Percentiles rank a stretch among this genome's conserved stretches.
phyloP scores from a whole-genome alignment of 441 rosid species.

The Sinapis alba region DNA sequence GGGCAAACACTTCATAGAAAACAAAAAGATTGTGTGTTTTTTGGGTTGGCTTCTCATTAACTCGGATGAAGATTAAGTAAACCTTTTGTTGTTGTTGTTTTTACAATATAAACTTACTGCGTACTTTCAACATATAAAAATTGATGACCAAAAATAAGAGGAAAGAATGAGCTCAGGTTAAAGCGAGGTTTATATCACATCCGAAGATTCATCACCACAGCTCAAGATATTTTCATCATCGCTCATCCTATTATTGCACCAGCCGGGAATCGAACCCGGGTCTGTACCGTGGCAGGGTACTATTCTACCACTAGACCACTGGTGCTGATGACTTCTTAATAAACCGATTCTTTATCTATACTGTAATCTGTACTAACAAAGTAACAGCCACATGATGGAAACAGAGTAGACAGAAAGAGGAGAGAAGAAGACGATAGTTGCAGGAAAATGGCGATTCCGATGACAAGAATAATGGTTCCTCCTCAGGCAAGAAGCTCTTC shows the following conservation, averaged over 20 bases:
- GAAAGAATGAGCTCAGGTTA: background rate
- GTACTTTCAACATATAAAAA: background rate
- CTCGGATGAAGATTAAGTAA: too few relatives aligned
- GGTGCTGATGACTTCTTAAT: slow-evolving; percentile 32
- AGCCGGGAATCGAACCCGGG: slow-evolving; percentile 80
- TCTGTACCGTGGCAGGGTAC: slow-evolving; percentile 91
- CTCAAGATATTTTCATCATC: slow-evolving; percentile 10
- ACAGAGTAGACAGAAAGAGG: background rate
- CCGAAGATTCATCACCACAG: slow-evolving; percentile 11
- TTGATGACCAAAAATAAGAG: background rate
- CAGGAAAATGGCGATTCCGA: slow-evolving; percentile 54
- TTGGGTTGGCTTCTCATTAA: too few relatives aligned
- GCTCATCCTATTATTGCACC: slow-evolving; percentile 16
- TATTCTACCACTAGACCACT: slow-evolving; percentile 90
- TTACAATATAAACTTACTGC: background rate
- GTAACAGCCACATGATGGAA: slow-evolving; percentile 9
- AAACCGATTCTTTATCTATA: background rate
- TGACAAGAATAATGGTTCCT: slow-evolving; percentile 48
- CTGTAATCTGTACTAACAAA: background rate
- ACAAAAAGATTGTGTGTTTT: background rate
- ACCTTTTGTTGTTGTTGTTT: too few relatives aligned
- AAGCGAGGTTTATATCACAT: slow-evolving; percentile 3
- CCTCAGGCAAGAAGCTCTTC: slow-evolving; percentile 37
- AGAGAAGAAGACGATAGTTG: background rate
- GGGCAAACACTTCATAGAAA: background rate